These are phyloP conservation scores for Bolboschoenoplectus hybrid DNA, from an alignment of 202 grass and related monocot species.

Conservation along the genomic window DNA sequence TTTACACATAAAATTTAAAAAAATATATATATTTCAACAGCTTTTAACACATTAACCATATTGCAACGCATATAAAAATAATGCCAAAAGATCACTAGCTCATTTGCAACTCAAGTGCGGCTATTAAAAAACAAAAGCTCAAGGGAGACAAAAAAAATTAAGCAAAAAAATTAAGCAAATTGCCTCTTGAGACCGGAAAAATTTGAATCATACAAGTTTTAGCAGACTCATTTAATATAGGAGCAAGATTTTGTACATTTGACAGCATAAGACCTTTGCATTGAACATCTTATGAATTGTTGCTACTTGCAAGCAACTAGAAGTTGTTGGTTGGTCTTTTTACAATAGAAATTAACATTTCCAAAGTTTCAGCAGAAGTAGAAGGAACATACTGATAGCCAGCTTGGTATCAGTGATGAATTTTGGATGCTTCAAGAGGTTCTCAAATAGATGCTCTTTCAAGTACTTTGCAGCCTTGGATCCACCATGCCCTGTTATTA, in stretches of 20 bases:
- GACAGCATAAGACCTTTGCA: slow-evolving; percentile 8
- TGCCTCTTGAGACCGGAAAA: background rate
- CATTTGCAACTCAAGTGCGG: slow-evolving; percentile 8
- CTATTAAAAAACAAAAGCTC: slow-evolving; percentile 39
- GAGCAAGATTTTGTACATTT: background rate
- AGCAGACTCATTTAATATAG: background rate
- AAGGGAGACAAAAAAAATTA: background rate
- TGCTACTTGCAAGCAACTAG: slow-evolving; percentile 8
- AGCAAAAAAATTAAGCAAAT: background rate
- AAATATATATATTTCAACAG: slow-evolving; percentile 10
- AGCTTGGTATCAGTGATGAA: slow-evolving; percentile 77
- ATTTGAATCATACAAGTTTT: background rate
- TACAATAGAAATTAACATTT: background rate
- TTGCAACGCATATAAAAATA: slow-evolving; percentile 9
- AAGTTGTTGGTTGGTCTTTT: background rate
- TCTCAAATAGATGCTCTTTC: slow-evolving; percentile 84
- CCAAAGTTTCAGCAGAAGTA: background rate
- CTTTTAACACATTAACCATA: slow-evolving; percentile 15
- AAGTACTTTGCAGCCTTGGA: slow-evolving; percentile 76
- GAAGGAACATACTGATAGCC: slow-evolving; percentile 67
- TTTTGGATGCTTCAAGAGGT: slow-evolving; percentile 69
- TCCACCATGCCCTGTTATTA: slow-evolving; percentile 74
- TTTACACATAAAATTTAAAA: slow-evolving; percentile 17
- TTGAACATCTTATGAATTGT: background rate
- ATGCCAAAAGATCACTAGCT: slow-evolving; percentile 6